Percentiles rank a stretch among this genome's conserved stretches.
Evolutionary conservation across 2,329 filamentous ascomycete genomes (phyloP).

Genomic region (Shiraia bambusicola): DNA sequence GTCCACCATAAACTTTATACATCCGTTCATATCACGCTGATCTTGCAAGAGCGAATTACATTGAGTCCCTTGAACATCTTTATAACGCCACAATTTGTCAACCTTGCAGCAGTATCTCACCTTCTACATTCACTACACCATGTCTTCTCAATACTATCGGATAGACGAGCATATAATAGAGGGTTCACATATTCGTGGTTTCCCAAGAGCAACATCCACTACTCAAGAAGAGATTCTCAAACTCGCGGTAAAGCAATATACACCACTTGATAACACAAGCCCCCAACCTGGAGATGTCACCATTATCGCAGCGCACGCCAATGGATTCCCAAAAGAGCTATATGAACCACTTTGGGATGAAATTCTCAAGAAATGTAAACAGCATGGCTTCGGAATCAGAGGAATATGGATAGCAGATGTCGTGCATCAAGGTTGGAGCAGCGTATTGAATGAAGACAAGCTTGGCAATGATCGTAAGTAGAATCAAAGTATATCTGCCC

Average conservation of each 20-base stretch:
- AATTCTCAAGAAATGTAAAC: slow-evolving; percentile 60
- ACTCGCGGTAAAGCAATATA: slow-evolving; percentile 85
- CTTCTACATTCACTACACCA: slow-evolving; percentile 16
- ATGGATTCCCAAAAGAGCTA: slow-evolving; percentile 93
- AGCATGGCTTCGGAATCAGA: slow-evolving; percentile 68
- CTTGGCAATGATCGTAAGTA: slow-evolving; percentile 81
- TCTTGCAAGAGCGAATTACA: background rate
- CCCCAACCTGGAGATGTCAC: slow-evolving; percentile 77
- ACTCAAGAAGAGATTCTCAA: slow-evolving; percentile 73
- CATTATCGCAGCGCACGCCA: slow-evolving; percentile 83
- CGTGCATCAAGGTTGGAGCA: slow-evolving; percentile 80
- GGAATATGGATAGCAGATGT: slow-evolving; percentile 89
- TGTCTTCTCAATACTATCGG: slow-evolving; percentile 55
- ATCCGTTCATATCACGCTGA: background rate
- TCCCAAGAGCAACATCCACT: slow-evolving; percentile 68
- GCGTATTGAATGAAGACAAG: slow-evolving; percentile 71
- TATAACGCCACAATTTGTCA: background rate
- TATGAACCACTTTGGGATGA: slow-evolving; percentile 94
- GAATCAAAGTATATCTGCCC: background rate
- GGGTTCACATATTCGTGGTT: slow-evolving; percentile 76
- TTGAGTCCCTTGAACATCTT: background rate
- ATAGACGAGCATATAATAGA: slow-evolving; percentile 71
- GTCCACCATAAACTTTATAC: too few species aligned
- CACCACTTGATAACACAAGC: slow-evolving; percentile 67
- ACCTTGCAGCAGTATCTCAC: background rate